Evolutionary conservation across 805 yeast genomes (phyloP).

Genomic region (Teunomyces tritomae): DNA sequence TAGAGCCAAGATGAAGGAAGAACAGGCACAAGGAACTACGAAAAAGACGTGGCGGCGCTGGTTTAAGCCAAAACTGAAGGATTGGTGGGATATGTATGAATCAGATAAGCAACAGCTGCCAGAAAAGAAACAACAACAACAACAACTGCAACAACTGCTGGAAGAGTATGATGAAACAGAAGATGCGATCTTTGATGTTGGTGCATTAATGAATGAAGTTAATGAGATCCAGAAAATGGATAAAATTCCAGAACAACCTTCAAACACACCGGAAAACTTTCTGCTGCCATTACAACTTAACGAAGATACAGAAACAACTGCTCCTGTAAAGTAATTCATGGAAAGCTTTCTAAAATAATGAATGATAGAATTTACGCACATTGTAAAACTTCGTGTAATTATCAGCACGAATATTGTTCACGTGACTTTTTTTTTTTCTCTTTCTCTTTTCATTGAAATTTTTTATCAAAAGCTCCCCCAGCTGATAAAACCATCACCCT

Average conservation of each 20-base stretch:
- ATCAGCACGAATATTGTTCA: background rate
- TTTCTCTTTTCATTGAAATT: background rate
- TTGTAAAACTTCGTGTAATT: constrained; percentile 3
- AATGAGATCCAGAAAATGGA: constrained; percentile 41
- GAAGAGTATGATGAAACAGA: background rate
- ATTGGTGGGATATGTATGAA: constrained; percentile 58
- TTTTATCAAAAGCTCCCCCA: constrained; percentile 5
- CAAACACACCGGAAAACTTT: constrained; percentile 11
- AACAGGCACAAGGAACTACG: constrained; percentile 24
- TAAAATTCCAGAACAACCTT: constrained; percentile 13
- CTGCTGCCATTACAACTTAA: constrained; percentile 11
- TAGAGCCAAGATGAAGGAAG: constrained; percentile 55
- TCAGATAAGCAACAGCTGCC: background rate
- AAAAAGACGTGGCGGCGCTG: constrained; percentile 48
- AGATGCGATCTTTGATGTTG: constrained; percentile 43
- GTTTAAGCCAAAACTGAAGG: constrained; percentile 48
- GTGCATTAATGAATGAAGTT: constrained; percentile 43
- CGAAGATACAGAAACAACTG: constrained; percentile 20
- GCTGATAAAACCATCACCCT: background rate
- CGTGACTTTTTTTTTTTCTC: background rate
- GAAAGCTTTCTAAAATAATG: background rate
- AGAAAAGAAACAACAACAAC: background rate
- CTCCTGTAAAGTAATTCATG: background rate
- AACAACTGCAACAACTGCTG: no score
- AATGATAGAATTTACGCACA: background rate